phyloP scores from a whole-genome alignment of 2,329 filamentous ascomycete species.

The Pyrenophora graminea region DNA sequence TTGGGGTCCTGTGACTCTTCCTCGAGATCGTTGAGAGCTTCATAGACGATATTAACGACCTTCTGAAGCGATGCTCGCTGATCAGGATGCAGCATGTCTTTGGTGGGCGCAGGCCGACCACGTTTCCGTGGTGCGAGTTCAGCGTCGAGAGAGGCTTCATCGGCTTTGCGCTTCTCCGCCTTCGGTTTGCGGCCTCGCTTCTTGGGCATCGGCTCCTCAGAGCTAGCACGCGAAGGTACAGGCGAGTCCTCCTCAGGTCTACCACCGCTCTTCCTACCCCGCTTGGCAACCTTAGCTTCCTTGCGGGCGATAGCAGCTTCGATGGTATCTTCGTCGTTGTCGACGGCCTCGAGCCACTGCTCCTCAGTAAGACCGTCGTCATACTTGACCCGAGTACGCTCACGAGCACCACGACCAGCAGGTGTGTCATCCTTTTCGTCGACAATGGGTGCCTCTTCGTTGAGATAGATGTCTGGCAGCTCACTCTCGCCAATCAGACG shows the following conservation, averaged over 20 bases:
- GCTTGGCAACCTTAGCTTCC: constrained; percentile 79
- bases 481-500: constrained; percentile 87
- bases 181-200: constrained; percentile 78
- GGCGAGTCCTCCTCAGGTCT: constrained; percentile 69
- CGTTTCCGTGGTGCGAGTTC: constrained; percentile 70
- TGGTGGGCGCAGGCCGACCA: constrained; percentile 65
- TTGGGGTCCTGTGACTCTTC: constrained; percentile 68
- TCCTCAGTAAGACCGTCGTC: constrained; percentile 98
- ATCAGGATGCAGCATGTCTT: constrained; percentile 69
- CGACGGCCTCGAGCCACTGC: constrained; percentile 95
- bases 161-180: constrained; percentile 85
- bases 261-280: constrained; percentile 75
- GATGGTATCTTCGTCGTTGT: constrained; percentile 92
- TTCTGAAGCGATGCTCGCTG: constrained; percentile 79
- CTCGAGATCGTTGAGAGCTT: constrained; percentile 81
- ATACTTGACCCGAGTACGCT: constrained; percentile 91
- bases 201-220: constrained; percentile 77
- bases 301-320: constrained; percentile 92
- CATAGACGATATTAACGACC: constrained; percentile 76
- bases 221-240: constrained; percentile 76
- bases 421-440: constrained; percentile 76
- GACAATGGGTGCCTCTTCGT: constrained; percentile 77
- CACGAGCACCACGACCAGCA: constrained; percentile 86
- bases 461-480: constrained; percentile 90
- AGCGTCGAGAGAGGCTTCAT: constrained; percentile 66